Percentiles rank a stretch among this genome's conserved stretches.
Evolutionary conservation across 2,329 filamentous ascomycete species (phyloP).

Genomic region (Periconia sp.): DNA sequence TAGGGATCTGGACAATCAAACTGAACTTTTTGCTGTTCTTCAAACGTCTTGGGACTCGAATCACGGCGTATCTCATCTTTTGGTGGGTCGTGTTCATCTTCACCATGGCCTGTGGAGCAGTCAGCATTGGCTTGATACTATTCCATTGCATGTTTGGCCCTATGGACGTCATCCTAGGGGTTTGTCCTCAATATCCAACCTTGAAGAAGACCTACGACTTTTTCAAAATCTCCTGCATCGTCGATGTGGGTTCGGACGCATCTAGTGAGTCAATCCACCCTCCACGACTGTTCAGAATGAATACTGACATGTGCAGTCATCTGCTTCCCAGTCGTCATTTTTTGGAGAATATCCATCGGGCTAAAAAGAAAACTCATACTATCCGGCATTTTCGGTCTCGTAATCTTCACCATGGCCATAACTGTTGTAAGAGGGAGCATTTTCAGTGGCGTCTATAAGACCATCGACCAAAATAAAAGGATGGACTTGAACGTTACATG

Average conservation of each 20-base stretch:
- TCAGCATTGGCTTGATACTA: constrained; percentile 7
- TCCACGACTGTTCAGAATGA: not conserved
- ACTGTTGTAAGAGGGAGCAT: constrained; percentile 14
- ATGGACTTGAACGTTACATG: constrained; percentile 1
- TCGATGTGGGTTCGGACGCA: constrained; percentile 10
- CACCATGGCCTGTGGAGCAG: constrained; percentile 8
- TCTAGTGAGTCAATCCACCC: constrained; percentile 9
- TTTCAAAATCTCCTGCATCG: constrained; percentile 5
- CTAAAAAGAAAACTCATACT: constrained; percentile 13
- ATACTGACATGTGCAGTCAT: constrained; percentile 10
- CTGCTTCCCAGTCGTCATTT: constrained; percentile 11
- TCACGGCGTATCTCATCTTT: constrained; percentile 6
- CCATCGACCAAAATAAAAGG: not conserved
- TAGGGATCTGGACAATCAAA: constrained; percentile 14
- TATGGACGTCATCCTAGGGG: not conserved
- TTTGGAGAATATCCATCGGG: constrained; percentile 10
- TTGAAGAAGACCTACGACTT: constrained; percentile 7
- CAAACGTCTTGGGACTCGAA: constrained; percentile 12
- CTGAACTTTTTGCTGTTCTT: constrained; percentile 19
- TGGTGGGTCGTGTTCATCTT: constrained; percentile 13
- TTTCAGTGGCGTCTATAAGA: constrained; percentile 10
- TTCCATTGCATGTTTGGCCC: constrained; percentile 7
- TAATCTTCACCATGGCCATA: constrained; percentile 14
- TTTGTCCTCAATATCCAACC: not conserved
- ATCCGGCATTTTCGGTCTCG: constrained; percentile 12